Base-by-base conservation (phyloP, 768 basidiomycete species). In the Leccinum truebloodii region DNA sequence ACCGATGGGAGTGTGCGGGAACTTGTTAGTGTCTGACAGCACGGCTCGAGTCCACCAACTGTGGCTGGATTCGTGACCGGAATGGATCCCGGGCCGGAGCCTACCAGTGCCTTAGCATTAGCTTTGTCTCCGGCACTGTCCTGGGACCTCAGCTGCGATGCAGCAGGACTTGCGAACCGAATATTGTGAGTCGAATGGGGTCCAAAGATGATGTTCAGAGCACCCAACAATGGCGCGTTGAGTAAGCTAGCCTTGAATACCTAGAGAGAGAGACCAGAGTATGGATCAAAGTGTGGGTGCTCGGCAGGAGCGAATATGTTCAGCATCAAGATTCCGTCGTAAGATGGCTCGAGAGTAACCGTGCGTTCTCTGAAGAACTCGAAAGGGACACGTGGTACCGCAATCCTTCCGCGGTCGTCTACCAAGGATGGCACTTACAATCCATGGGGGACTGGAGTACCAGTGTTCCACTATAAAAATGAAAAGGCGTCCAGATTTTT, bases 201-300 rank as follows among this genome's bases (percentile, higher is more conserved):
- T 22, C 61, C 62, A 16, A 63, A 61, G 12, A 63, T 14, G 32
- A 63, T 20, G 28, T 63, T 63, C 39, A 63, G n/a, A 37, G 62
- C 39, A 51, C 62, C 62, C 56, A 63, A 54, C 12, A 63, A 30
- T 8, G 35, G 52, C 1, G 24, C 24, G 24, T 24, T 24, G 24
- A 24, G 24, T 24, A 26, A 26, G 26, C 26, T 1, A 6, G 26
- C 26, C 26, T 26, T 26, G 26, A 6, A 26, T 26, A 26, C 26
- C 26, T 26, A 1, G 26, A 26, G 26, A 26, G 26, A 26, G 26
- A 26, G 26, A 26, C 26, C 26, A 26, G 26, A 26, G 26, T 26
- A 26, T 26, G 26, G 26, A 26, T 26, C 6, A 26, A 26, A 26
- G 26, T 26, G 26, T 26, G 26, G 26, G 26, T 4, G 1, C 26